Evolutionary conservation across 805 yeast species (phyloP), one percentile per base, ranked within the genome.

Genomic region (Starmerella potacharoeniae): DNA sequence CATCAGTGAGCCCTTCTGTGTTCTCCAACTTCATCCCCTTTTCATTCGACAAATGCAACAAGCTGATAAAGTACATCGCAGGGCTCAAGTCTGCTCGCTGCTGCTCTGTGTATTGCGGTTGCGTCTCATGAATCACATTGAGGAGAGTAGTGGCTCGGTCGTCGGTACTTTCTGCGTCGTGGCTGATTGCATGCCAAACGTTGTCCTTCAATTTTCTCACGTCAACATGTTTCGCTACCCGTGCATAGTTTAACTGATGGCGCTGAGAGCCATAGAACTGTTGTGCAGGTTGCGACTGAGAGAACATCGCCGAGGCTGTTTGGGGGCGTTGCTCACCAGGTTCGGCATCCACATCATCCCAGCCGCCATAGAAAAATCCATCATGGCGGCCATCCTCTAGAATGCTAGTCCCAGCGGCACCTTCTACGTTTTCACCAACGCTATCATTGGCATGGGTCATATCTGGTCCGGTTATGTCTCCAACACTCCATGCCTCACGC

Each of bases 21-120:
- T 78, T 77, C 16, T 73, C 71, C 7, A 88, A 75, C 6, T 71
- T 65, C 34, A 88, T 71, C 0, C 90, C 91, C 64, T 85, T 82
- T 66, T 88, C 96, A 65, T 89, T 88, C 13, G 95, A 95, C 60
- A 88, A 72, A 69, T 88, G 96, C 37, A 88, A 70, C 63, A 87
- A 69, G 62, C 95, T 85, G 55, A 88, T 86, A 63, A 88, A 88
- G 64, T 86, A 85, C 67, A 85, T 85, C 68, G 95, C 83, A 0
- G 95, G 87, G 0, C 95, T 84, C 7, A 89, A 69, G 52, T 88
- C 95, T 50, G 75, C 76, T 60, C 75, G 71, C 48, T 81, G 77
- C 49, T 78, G 81, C 8, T 72, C 68, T 0, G 78, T 73, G 65
- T 89, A 88, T 65, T 73, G 72, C 8, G 69, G 68, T 17, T 72